A percentile compares a stretch with the other conserved stretches of the same genome.
These are phyloP conservation scores for Colletotrichum simmondsii DNA, from an alignment of 2,329 filamentous ascomycete genomes.

Conservation along the genomic window DNA sequence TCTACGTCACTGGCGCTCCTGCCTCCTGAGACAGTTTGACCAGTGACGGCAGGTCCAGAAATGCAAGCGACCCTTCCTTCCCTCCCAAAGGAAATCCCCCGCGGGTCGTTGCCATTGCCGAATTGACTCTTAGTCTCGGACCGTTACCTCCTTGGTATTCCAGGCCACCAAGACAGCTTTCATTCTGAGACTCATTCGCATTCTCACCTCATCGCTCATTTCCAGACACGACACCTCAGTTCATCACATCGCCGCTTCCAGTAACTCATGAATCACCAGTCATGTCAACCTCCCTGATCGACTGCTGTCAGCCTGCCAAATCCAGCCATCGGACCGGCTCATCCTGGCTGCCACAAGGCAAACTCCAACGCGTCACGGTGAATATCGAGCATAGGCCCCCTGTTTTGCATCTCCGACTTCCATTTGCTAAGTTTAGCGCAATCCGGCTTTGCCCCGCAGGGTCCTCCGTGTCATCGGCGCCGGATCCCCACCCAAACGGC, in stretches of 20 bases:
- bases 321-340: background rate
- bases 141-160: background rate
- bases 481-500: constrained; percentile 4
- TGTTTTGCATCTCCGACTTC: background rate
- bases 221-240: background rate
- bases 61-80: background rate
- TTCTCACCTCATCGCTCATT: background rate
- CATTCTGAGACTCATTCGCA: background rate
- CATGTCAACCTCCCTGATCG: background rate
- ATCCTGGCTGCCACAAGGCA: constrained; percentile 3
- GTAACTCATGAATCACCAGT: background rate
- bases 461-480: constrained; percentile 1
- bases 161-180: background rate
- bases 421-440: constrained; percentile 1
- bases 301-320: background rate
- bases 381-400: background rate
- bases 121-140: background rate
- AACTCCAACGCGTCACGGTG: background rate
- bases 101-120: background rate
- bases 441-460: background rate
- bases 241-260: background rate
- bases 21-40: background rate
- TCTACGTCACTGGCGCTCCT: background rate
- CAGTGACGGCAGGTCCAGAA: background rate
- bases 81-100: too few species aligned